A percentile compares a stretch with the other conserved stretches of the same genome.
Conservation (phyloP, 1,284 basidiomycete species). For the Rhodofomes roseus region DNA sequence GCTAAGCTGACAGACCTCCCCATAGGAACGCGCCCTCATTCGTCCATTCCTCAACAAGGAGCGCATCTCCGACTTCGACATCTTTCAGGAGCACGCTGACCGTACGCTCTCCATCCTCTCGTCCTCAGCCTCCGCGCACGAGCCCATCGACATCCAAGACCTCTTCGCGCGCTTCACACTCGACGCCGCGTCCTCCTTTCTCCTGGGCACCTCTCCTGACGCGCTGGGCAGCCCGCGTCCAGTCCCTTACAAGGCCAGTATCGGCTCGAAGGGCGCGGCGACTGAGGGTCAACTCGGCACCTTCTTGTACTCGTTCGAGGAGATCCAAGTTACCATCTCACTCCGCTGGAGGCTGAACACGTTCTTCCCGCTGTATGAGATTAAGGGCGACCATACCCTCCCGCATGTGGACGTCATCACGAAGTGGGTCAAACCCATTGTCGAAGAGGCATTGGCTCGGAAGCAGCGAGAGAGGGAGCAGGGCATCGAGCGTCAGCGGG, state of each 20-base stretch:
- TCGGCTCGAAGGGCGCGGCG: slow-evolving; percentile 9
- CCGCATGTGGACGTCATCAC: slow-evolving; percentile 30
- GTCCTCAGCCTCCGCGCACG: neutral
- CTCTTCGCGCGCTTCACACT: slow-evolving; percentile 32
- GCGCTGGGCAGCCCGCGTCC: slow-evolving; percentile 26
- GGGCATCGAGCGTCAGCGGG: neutral
- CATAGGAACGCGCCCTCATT: slow-evolving; percentile 5
- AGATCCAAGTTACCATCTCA: slow-evolving; percentile 30
- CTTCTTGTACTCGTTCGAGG: slow-evolving; percentile 38
- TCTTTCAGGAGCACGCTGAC: slow-evolving; percentile 1
- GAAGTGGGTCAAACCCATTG: slow-evolving; percentile 37
- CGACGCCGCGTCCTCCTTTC: slow-evolving; percentile 35
- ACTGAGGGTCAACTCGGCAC: slow-evolving; percentile 14
- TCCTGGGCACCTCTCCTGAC: slow-evolving; percentile 31
- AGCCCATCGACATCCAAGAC: slow-evolving; percentile 23
- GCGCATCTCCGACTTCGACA: slow-evolving; percentile 9
- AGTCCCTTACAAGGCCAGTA: slow-evolving; percentile 17
- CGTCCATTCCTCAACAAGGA: slow-evolving; percentile 12
- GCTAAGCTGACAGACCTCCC: neutral
- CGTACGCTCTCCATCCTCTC: slow-evolving; percentile 5
- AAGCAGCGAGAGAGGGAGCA: slow-evolving; percentile 15
- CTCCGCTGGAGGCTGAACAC: slow-evolving; percentile 30
- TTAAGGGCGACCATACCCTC: slow-evolving; percentile 28
- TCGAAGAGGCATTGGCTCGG: slow-evolving; percentile 33
- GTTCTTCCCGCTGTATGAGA: slow-evolving; percentile 30